These are phyloP conservation scores for Fomitopsis serialis DNA, from an alignment of 768 basidiomycete species.

Conservation along the genomic window DNA sequence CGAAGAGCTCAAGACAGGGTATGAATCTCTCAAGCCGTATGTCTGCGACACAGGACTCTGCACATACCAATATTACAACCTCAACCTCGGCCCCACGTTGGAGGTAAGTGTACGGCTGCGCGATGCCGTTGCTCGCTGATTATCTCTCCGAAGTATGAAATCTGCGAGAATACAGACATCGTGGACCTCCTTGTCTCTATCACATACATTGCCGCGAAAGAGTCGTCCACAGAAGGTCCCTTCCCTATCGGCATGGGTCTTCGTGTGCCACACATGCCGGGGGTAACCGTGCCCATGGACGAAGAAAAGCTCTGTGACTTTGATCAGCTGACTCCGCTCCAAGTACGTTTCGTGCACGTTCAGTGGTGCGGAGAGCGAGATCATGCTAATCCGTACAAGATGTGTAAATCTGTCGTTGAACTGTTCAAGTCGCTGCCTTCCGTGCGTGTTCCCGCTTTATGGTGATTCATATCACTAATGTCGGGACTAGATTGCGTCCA, in stretches of 20 bases:
- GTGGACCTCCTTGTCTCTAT: constrained; percentile 69
- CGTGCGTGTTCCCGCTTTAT: constrained; percentile 24
- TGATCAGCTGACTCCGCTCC: constrained; percentile 34
- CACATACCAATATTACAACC: constrained; percentile 61
- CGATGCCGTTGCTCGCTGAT: neutral
- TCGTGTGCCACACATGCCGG: constrained; percentile 37
- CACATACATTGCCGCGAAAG: constrained; percentile 49
- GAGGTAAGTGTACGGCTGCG: constrained; percentile 37
- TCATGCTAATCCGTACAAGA: constrained; percentile 24
- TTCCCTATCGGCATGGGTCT: constrained; percentile 57
- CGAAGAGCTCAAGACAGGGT: constrained; percentile 43
- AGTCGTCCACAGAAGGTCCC: constrained; percentile 49
- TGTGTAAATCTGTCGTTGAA: constrained; percentile 38
- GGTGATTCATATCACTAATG: neutral
- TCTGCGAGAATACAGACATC: constrained; percentile 53
- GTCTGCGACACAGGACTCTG: constrained; percentile 65
- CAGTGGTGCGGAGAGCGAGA: too few relatives aligned
- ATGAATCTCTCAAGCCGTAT: constrained; percentile 66
- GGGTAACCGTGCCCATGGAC: neutral
- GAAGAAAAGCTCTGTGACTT: constrained; percentile 45
- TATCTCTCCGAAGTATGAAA: constrained; percentile 51
- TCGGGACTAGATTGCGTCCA: constrained; percentile 40
- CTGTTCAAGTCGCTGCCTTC: constrained; percentile 45
- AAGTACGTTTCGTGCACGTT: constrained; percentile 26
- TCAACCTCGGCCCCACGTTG: constrained; percentile 61